phyloP scores from a whole-genome alignment of 176 grass and related monocot species.

The Zizania latifolia region DNA sequence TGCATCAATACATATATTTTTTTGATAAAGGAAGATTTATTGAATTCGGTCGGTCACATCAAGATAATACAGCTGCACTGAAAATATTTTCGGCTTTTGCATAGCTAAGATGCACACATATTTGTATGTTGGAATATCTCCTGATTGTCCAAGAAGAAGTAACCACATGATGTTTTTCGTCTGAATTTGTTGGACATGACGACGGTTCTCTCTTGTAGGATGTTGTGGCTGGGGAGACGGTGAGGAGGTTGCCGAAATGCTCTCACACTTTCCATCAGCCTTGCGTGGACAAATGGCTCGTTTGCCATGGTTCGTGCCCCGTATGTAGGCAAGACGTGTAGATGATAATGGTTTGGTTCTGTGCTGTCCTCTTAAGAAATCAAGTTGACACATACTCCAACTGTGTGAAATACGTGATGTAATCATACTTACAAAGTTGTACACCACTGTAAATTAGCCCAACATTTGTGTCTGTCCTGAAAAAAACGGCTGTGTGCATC shows the following conservation, averaged over 20 bases:
- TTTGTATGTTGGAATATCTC: too few species aligned
- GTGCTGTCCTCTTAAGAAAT: neutral
- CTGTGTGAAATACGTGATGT: neutral
- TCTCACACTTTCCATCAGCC: slow-evolving; percentile 68
- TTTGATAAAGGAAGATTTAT: too few species aligned
- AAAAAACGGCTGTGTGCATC: neutral
- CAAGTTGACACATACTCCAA: neutral
- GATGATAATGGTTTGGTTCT: neutral
- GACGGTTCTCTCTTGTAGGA: slow-evolving; percentile 40
- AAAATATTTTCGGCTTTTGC: too few species aligned
- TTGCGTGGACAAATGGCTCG: slow-evolving; percentile 82
- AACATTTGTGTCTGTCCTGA: neutral
- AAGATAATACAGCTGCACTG: too few species aligned
- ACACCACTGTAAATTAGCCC: slow-evolving; percentile 6
- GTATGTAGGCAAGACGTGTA: slow-evolving; percentile 73
- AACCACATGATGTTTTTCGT: too few species aligned
- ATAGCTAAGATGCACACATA: too few species aligned
- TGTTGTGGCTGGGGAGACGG: slow-evolving; percentile 47
- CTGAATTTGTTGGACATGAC: neutral
- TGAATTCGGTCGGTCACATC: too few species aligned
- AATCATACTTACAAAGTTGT: neutral
- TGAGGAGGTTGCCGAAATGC: slow-evolving; percentile 51
- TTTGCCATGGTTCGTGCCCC: slow-evolving; percentile 61
- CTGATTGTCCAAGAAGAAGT: too few species aligned
- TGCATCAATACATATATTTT: neutral